Evolutionary conservation across 495 filamentous ascomycete species (phyloP).

Genomic region (Podospora tetraspora): DNA sequence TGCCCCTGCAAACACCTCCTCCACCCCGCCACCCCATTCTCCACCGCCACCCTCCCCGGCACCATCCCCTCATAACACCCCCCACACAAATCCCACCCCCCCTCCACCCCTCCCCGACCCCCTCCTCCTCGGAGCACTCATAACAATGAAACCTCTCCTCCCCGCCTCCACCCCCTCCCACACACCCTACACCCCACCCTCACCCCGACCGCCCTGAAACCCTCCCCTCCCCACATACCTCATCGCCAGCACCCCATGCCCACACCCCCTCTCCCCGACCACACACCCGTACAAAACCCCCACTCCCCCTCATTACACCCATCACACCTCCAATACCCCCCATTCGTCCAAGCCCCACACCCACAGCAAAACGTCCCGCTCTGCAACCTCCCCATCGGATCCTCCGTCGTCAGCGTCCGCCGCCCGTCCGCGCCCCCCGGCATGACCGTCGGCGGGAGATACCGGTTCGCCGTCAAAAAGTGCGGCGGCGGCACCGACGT

Average conservation of each 20-base stretch:
- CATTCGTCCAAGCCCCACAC: constrained; percentile 65
- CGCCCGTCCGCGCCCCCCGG: constrained; percentile 46
- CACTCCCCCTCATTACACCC: constrained; percentile 84
- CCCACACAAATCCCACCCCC: constrained; percentile 78
- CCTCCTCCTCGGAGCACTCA: constrained; percentile 1
- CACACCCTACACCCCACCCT: constrained; percentile 68
- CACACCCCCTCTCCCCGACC: constrained; percentile 68
- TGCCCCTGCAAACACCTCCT: constrained; percentile 69
- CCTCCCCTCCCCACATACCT: constrained; percentile 30
- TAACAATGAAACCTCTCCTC: constrained; percentile 52
- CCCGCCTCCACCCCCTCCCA: constrained; percentile 69
- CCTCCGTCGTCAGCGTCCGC: constrained; percentile 53
- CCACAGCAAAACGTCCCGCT: constrained; percentile 76
- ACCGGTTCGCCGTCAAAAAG: constrained; percentile 61
- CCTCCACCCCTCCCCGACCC: constrained; percentile 13
- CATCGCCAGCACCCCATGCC: constrained; percentile 68
- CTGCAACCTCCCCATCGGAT: constrained; percentile 60
- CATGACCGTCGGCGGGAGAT: constrained; percentile 47
- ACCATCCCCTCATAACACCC: constrained; percentile 64
- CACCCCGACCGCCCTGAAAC: constrained; percentile 1
- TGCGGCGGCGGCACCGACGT: constrained; percentile 51
- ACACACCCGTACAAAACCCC: constrained; percentile 87
- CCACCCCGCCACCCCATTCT: constrained; percentile 77
- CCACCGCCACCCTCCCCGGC: constrained; percentile 55
- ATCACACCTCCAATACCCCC: constrained; percentile 79